Base-by-base conservation (phyloP, 2,329 filamentous ascomycete genomes). In the Atkinsonella texensis region DNA sequence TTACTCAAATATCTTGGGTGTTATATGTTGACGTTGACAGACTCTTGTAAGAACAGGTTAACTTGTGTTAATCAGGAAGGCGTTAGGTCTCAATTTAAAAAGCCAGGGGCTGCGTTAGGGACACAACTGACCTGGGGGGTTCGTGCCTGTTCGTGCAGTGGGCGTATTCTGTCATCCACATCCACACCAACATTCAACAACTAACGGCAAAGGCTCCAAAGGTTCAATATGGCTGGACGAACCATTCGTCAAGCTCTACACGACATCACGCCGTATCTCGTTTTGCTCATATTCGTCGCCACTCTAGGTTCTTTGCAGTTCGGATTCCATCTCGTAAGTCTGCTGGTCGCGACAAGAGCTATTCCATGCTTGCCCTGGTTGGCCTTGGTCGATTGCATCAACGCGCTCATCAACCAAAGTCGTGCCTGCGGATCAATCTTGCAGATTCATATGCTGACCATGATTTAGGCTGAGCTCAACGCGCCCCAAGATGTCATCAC, bases 401-500 rank as follows among this genome's bases (percentile, higher is more conserved):
- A 38, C 35, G 35, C 11, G 35, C 35, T 38, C 15, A 38, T 38
- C 15, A 4, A 38, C 35, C 15, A 12, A 12, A 38, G 11, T 15
- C 11, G 11, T 7, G 1, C 35, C 15, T 38, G 35, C 18, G 9
- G 18, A 33, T 18, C 17, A 3, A 18, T 23, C 20, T 23, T 23
- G 20, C 20, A 2, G 20, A 23, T 23, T 23, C 20, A 23, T n/a
- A 12, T 31, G 13, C 45, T 52, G 13, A 52, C 15, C 4, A 33
- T 32, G 50, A 33, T 13, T 48, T 42, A 67, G 90, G 87, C 89
- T 59, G 93, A 97, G 67, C 80, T 98, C 56, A 98, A 98, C 67
- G 89, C 91, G 9, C 93, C 93, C 9, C 85, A 96, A 76, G 85
- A 90, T 74, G 88, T 94, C 62, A 85, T 98, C 61, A 94, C 87